A percentile compares a stretch with the other conserved stretches of the same genome.
These are phyloP conservation scores for Omphalea diandra DNA, from an alignment of 441 rosid genomes.

Conservation along the genomic window DNA sequence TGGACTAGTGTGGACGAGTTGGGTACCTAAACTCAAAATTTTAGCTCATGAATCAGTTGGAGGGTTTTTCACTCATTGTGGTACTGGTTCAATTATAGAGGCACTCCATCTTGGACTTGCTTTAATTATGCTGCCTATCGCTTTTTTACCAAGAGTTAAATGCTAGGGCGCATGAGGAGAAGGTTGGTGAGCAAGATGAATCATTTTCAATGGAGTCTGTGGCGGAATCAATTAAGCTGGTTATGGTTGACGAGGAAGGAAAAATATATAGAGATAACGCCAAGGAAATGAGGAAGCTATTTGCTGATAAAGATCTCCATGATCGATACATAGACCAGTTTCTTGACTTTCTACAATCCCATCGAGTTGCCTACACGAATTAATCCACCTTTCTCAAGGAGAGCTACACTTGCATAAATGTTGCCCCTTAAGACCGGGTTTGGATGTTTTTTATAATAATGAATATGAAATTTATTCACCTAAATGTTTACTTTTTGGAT, in stretches of 20 bases:
- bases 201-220: conserved; percentile 20
- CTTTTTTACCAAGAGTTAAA: conserved; percentile 11
- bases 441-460: no score
- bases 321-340: conserved; percentile 1
- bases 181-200: conserved; percentile 21
- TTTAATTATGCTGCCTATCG: conserved; percentile 12
- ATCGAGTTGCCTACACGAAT: background rate
- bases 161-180: conserved; percentile 21
- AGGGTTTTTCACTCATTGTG: conserved; percentile 17
- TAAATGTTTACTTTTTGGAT: no score
- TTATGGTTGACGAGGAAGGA: conserved; percentile 18
- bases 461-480: no score
- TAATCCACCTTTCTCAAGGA: no score
- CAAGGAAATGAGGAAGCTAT: conserved; percentile 12
- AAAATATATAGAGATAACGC: conserved; percentile 15
- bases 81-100: conserved; percentile 22
- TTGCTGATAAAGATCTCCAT: conserved; percentile 9
- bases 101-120: conserved; percentile 13
- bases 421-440: no score
- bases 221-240: conserved; percentile 24
- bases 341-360: background rate
- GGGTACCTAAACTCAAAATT: conserved; percentile 15
- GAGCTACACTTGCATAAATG: no score
- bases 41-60: conserved; percentile 1
- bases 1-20: conserved; percentile 15